phyloP scores from a whole-genome alignment of 2,329 filamentous ascomycete genomes.

The Fusarium nodosum region DNA sequence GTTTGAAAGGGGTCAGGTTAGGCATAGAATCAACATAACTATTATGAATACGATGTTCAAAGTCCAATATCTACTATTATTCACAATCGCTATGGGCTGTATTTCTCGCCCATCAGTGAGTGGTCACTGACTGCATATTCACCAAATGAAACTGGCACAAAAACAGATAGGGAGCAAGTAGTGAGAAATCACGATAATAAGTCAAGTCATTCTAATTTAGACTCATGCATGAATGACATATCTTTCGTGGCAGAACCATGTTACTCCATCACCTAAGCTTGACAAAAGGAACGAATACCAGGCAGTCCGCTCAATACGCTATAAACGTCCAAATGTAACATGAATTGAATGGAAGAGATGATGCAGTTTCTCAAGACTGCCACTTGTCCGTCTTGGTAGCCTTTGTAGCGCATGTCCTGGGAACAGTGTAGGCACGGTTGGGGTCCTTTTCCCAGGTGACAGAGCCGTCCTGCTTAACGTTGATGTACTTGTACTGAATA shows the following conservation, averaged over 20 bases:
- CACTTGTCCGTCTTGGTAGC: constrained; percentile 51
- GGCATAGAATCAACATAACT: constrained; percentile 30
- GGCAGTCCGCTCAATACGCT: background rate
- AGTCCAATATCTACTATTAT: background rate
- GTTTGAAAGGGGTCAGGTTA: constrained; percentile 11
- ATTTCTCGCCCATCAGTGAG: background rate
- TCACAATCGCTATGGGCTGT: background rate
- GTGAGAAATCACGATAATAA: background rate
- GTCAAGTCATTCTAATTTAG: background rate
- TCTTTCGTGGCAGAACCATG: background rate
- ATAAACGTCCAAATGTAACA: background rate
- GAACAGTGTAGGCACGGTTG: constrained; percentile 58
- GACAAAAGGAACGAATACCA: background rate
- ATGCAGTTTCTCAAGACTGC: constrained; percentile 41
- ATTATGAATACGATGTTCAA: constrained; percentile 22
- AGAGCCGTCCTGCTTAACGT: constrained; percentile 66
- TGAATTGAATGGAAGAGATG: background rate
- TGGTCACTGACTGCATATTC: background rate
- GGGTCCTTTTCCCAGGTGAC: constrained; percentile 75
- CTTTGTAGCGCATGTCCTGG: constrained; percentile 50
- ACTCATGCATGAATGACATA: background rate
- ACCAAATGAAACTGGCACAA: background rate
- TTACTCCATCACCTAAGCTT: background rate
- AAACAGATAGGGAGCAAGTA: background rate
- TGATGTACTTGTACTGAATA: constrained; percentile 78